phyloP scores from a whole-genome alignment of 192 early-diverging fungal species.

The Umbelopsis vinacea region DNA sequence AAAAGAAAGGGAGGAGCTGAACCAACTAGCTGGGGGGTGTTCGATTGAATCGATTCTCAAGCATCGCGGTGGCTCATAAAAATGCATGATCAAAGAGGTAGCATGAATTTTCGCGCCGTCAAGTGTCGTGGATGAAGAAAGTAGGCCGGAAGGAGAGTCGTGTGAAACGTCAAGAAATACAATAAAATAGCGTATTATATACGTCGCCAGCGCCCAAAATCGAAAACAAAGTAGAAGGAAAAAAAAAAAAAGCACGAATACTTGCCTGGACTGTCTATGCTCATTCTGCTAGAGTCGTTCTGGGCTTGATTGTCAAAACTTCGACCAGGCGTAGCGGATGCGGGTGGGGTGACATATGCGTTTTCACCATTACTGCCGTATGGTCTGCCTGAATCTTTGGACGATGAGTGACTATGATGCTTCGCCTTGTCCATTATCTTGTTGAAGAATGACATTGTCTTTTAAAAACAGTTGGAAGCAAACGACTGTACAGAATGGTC shows the following conservation, averaged over 20 bases:
- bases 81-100: too few relatives aligned
- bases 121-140: too few relatives aligned
- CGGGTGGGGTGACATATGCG: constrained; percentile 21
- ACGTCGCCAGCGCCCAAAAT: constrained; percentile 1
- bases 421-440: constrained; percentile 42
- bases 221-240: background rate
- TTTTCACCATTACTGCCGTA: constrained; percentile 13
- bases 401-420: constrained; percentile 20
- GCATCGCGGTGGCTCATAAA: too few relatives aligned
- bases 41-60: too few relatives aligned
- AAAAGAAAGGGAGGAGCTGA: too few relatives aligned
- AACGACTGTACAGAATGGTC: background rate
- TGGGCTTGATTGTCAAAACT: background rate
- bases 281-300: constrained; percentile 24
- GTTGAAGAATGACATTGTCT: constrained; percentile 41
- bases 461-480: constrained; percentile 1
- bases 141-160: background rate
- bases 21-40: too few relatives aligned
- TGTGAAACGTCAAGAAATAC: constrained; percentile 21
- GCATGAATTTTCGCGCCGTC: too few relatives aligned
- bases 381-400: background rate
- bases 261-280: constrained; percentile 33
- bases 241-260: background rate
- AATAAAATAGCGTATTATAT: background rate
- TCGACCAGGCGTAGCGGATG: constrained; percentile 18